These are phyloP conservation scores for Ustilago shanxiensis DNA, from an alignment of 1,284 basidiomycete genomes.

Conservation along the genomic window DNA sequence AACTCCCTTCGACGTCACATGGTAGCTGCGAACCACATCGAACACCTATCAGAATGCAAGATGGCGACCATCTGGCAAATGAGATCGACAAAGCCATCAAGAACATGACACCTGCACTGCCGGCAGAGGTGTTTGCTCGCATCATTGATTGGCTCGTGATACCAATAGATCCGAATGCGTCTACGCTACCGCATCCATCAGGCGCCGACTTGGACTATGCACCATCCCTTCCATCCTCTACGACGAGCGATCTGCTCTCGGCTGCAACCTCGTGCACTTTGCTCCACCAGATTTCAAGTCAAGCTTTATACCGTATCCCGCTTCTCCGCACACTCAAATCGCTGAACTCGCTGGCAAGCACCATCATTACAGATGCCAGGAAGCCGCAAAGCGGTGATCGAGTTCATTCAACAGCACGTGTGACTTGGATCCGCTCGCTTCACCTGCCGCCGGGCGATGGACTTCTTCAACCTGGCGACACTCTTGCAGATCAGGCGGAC, in stretches of 20 bases:
- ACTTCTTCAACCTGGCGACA: slow-evolving; percentile 37
- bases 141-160: slow-evolving; percentile 29
- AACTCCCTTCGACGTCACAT: not conserved
- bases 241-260: slow-evolving; percentile 20
- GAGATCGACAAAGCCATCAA: slow-evolving; percentile 1
- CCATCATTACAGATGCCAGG: slow-evolving; percentile 21
- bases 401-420: not conserved
- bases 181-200: slow-evolving; percentile 27
- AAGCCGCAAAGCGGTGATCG: not conserved
- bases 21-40: not conserved
- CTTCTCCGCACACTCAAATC: slow-evolving; percentile 30
- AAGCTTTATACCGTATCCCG: slow-evolving; percentile 16
- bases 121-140: slow-evolving; percentile 33
- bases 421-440: slow-evolving; percentile 18
- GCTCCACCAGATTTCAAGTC: slow-evolving; percentile 19
- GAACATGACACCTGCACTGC: slow-evolving; percentile 22
- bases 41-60: not conserved
- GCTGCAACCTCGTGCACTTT: slow-evolving; percentile 19
- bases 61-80: not conserved
- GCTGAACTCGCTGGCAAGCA: slow-evolving; percentile 25
- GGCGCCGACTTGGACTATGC: slow-evolving; percentile 19
- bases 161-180: slow-evolving; percentile 22
- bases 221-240: slow-evolving; percentile 15
- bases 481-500: slow-evolving; percentile 33
- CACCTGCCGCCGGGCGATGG: slow-evolving; percentile 42